phyloP scores from a whole-genome alignment of 1,284 basidiomycete species.

The Ganoderma lingzhi region DNA sequence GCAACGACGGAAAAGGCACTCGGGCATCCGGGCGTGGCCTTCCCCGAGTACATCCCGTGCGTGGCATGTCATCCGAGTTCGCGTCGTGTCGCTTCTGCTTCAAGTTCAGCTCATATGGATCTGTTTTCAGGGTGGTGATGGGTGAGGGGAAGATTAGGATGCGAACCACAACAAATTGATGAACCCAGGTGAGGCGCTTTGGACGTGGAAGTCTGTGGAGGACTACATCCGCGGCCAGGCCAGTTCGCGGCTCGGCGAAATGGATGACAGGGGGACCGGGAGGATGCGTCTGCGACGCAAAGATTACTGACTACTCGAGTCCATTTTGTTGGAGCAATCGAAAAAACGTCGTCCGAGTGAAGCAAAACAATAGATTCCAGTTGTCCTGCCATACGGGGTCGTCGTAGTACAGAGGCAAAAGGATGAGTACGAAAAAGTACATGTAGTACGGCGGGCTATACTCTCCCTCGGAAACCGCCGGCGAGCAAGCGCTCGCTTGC shows the following conservation, averaged over 20 bases:
- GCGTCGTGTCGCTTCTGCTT: background rate
- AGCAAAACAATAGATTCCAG: too few species aligned
- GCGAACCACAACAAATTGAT: conserved; percentile 40
- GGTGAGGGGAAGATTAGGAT: conserved; percentile 36
- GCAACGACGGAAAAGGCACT: conserved; percentile 19
- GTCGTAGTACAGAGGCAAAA: too few species aligned
- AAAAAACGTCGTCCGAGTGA: too few species aligned
- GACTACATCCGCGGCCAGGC: conserved; percentile 28
- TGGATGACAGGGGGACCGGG: background rate
- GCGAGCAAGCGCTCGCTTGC: too few species aligned
- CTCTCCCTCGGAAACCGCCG: too few species aligned
- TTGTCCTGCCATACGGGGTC: too few species aligned
- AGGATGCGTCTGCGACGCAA: too few species aligned
- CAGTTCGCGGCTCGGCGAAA: background rate
- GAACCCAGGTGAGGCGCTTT: conserved; percentile 37
- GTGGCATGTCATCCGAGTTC: background rate
- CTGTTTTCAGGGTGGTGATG: conserved; percentile 31
- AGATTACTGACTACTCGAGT: too few species aligned
- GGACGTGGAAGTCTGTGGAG: conserved; percentile 42
- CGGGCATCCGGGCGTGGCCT: conserved; percentile 9
- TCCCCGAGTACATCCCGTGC: conserved; percentile 12
- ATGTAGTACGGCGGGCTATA: too few species aligned
- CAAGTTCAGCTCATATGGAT: background rate
- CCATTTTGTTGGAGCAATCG: too few species aligned
- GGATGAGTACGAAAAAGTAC: too few species aligned